Percentiles rank a stretch among this genome's conserved stretches.
These are phyloP conservation scores for Jatropha podagrica DNA, from an alignment of 441 rosid genomes.

Conservation along the genomic window DNA sequence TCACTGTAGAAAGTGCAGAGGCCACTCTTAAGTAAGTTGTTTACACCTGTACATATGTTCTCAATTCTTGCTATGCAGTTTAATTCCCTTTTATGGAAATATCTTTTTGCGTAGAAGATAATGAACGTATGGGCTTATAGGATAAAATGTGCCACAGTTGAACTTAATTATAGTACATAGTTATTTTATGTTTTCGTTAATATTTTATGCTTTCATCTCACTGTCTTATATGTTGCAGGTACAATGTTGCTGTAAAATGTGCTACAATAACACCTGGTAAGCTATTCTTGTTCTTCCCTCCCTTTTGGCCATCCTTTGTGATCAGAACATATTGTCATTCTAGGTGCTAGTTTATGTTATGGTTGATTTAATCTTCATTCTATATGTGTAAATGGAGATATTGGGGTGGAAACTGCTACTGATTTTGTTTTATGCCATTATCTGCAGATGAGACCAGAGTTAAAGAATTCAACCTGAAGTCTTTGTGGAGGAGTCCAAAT, in stretches of 20 bases:
- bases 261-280: conserved; percentile 96
- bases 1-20: conserved; percentile 80
- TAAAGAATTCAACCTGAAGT: conserved; percentile 81
- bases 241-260: conserved; percentile 95
- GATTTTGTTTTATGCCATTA: conserved; percentile 14
- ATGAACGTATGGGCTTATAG: not conserved
- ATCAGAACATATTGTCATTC: not conserved
- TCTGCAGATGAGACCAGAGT: conserved; percentile 88
- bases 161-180: not conserved
- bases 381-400: conserved; percentile 1
- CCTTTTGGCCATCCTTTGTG: conserved; percentile 11
- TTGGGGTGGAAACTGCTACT: not conserved
- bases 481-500: conserved; percentile 97
- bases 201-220: not conserved
- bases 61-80: not conserved
- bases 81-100: not conserved
- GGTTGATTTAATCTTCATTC: not conserved
- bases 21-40: conserved; percentile 77
- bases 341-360: not conserved
- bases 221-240: conserved; percentile 44
- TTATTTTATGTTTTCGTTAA: not conserved
- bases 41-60: not conserved
- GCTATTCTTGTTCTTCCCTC: conserved; percentile 27
- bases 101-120: not conserved
- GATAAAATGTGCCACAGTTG: not conserved